phyloP scores from a whole-genome alignment of 2,329 filamentous ascomycete species.

The Colletotrichum sp. region DNA sequence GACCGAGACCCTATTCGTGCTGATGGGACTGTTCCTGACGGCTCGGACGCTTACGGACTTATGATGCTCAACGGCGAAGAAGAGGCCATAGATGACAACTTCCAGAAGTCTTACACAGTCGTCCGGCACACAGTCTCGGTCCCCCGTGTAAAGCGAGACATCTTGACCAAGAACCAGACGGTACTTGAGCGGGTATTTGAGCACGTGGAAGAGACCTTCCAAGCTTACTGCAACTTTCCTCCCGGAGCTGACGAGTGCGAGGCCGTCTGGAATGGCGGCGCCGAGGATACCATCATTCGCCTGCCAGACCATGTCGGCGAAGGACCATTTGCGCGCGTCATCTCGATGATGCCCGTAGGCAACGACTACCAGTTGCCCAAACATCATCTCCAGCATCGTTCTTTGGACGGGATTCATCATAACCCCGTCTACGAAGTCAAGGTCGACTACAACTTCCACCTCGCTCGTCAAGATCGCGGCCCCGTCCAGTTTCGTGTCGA shows the following conservation, averaged over 20 bases:
- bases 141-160: constrained; percentile 21
- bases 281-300: constrained; percentile 28
- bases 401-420: background rate
- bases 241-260: constrained; percentile 23
- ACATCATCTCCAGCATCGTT: background rate
- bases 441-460: constrained; percentile 37
- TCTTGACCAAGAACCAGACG: constrained; percentile 31
- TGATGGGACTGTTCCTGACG: constrained; percentile 1
- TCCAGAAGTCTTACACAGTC: constrained; percentile 26
- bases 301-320: constrained; percentile 29
- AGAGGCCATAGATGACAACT: constrained; percentile 30
- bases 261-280: constrained; percentile 22
- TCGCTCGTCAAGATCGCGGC: constrained; percentile 27
- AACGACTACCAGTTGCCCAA: background rate
- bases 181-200: constrained; percentile 30
- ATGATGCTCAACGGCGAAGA: constrained; percentile 33
- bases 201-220: constrained; percentile 27
- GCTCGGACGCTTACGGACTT: constrained; percentile 33
- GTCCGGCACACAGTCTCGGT: constrained; percentile 4
- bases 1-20: background rate
- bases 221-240: constrained; percentile 33
- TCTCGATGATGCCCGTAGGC: constrained; percentile 21
- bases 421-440: constrained; percentile 31
- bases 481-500: constrained; percentile 36
- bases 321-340: constrained; percentile 29